Conservation (phyloP, 1,284 basidiomycete genomes). For the Laetiporus sulphureus region DNA sequence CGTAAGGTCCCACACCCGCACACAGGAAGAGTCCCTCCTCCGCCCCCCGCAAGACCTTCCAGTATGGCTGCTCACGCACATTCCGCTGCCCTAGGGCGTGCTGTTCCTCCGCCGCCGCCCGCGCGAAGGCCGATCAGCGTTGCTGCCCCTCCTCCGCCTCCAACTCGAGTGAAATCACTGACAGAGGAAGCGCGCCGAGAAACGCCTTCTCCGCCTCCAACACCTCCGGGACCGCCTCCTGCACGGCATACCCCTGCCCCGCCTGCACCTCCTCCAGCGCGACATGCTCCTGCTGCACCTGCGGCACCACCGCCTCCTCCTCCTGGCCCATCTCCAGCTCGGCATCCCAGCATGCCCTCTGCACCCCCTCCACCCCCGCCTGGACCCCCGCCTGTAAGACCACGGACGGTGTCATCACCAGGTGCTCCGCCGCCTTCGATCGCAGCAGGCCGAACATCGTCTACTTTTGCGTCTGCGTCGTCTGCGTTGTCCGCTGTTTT, state of each 20-base stretch:
- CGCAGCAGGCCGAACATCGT: constrained; percentile 19
- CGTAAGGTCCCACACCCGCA: constrained; percentile 31
- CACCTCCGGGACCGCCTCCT: constrained; percentile 33
- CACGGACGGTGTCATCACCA: constrained; percentile 16
- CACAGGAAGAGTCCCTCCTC: constrained; percentile 23
- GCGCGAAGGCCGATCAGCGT: constrained; percentile 14
- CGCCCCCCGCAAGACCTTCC: constrained; percentile 24
- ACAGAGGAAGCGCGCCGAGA: constrained; percentile 16
- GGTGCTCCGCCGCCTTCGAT: constrained; percentile 15
- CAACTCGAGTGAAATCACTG: constrained; percentile 20
- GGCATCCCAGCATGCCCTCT: constrained; percentile 17
- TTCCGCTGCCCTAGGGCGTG: constrained; percentile 23
- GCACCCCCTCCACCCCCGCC: constrained; percentile 18
- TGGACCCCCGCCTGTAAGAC: constrained; percentile 9
- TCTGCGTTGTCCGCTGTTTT: too few relatives aligned
- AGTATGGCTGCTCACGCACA: constrained; percentile 15
- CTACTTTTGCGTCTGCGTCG: constrained; percentile 12
- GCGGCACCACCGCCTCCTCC: constrained; percentile 29
- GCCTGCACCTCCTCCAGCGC: constrained; percentile 20
- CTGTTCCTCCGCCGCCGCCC: constrained; percentile 32
- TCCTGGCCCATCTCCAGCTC: constrained; percentile 28
- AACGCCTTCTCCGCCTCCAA: constrained; percentile 14
- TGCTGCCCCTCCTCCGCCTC: constrained; percentile 21
- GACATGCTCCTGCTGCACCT: constrained; percentile 22
- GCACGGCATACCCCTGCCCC: constrained; percentile 19